Evolutionary conservation across 2,329 filamentous ascomycete species (phyloP), one percentile per base, ranked within the genome.

Genomic region (Aaosphaeria arxii): DNA sequence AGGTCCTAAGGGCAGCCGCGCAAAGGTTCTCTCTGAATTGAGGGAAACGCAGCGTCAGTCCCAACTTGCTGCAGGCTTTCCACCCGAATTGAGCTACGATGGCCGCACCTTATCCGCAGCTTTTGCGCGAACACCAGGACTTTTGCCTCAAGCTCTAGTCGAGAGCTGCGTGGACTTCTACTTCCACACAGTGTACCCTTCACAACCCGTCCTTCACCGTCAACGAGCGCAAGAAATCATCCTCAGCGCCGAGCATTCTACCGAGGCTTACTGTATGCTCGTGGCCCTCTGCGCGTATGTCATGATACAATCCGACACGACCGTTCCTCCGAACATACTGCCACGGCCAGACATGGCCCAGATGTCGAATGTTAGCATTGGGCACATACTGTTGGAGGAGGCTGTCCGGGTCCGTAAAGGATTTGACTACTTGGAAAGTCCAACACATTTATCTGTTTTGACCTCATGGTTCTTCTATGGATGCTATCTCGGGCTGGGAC

Each of bases 391-490:
- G 35, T 66, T 85, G 1, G 78, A 83, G 54, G 82, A 85, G 59
- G 80, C 79, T 42, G 73, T 83, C 11, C 72, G 77, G 3, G 76
- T 80, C 24, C 74, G 82, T 24, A 79, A 80, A 59, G 71, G 71
- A 24, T 79, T 79, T 63, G 79, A 84, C 59, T 83, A 82, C 52
- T 71, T 81, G 41, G 81, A 84, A 56, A 77, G 76, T 43, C 72
- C 77, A 7, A 78, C 79, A 0, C 66, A 83, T 6, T 72, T 71
- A 46, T 80, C 80, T 2, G 76, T 85, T n/a, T 77, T 83, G 40
- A 84, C 81, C 4, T 84, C 81, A 0, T 85, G 83, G 66, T 82
- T 83, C 67, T 73, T 83, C 41, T 82, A 78, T 43, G 81, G 80
- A 1, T 79, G 79, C 50, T 83, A 81, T 57, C 84, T 84, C 60